phyloP scores from a whole-genome alignment of 2,329 filamentous ascomycete genomes.

The Aspergillus hiratsukae region DNA sequence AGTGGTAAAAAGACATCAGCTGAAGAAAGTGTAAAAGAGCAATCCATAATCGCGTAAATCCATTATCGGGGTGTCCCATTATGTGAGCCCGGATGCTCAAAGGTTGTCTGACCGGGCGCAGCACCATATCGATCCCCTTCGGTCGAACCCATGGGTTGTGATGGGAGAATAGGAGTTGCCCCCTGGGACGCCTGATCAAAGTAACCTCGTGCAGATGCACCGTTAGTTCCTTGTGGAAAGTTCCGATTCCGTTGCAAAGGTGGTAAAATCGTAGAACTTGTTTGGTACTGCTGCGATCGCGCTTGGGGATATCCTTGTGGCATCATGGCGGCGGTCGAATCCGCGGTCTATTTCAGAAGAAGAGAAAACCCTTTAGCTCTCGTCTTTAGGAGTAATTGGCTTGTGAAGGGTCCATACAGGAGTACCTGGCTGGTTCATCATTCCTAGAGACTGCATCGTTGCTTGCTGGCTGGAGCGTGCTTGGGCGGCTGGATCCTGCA shows the following conservation, averaged over 20 bases:
- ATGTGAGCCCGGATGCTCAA: conserved; percentile 28
- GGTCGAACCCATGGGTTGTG: conserved; percentile 26
- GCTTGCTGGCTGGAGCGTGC: conserved; percentile 32
- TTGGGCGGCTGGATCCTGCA: conserved; percentile 31
- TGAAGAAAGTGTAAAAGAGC: conserved; percentile 10
- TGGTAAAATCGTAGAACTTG: conserved; percentile 31
- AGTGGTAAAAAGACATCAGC: conserved; percentile 10
- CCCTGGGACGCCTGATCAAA: conserved; percentile 31
- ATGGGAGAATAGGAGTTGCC: conserved; percentile 32
- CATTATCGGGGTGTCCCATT: conserved; percentile 31
- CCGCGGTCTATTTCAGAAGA: conserved; percentile 28
- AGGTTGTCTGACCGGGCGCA: conserved; percentile 21
- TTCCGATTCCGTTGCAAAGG: conserved; percentile 32
- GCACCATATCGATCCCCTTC: conserved; percentile 31
- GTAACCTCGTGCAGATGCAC: conserved; percentile 24
- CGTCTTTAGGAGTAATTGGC: conserved; percentile 17
- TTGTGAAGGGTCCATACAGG: conserved; percentile 32
- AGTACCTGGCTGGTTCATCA: conserved; percentile 35
- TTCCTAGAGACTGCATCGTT: conserved; percentile 33
- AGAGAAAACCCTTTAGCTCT: conserved; percentile 26
- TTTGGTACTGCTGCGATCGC: conserved; percentile 22
- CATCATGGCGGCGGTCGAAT: conserved; percentile 35
- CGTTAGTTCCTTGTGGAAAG: conserved; percentile 27
- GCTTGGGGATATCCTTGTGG: conserved; percentile 32
- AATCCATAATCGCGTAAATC: conserved; percentile 6